Evolutionary conservation across 805 yeast genomes (phyloP).

Genomic region (Starmerella etchellsii): DNA sequence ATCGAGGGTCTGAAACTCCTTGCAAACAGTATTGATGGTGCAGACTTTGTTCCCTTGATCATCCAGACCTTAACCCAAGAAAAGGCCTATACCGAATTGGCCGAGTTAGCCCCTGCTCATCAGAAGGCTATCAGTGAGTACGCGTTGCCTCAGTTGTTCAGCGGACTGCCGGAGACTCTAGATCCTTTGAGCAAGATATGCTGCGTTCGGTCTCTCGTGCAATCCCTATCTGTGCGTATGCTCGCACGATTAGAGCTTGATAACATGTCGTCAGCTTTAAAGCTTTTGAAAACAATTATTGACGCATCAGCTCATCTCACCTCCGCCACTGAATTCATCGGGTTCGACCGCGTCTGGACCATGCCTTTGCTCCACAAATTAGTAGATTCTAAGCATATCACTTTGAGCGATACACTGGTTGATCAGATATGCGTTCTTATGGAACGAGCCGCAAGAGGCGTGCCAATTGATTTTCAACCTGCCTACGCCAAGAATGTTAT

Average conservation of each 20-base stretch:
- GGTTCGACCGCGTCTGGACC: slow-evolving; percentile 8
- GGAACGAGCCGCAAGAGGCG: slow-evolving; percentile 20
- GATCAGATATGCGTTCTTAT: slow-evolving; percentile 19
- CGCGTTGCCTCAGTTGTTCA: slow-evolving; percentile 40
- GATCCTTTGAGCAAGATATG: slow-evolving; percentile 27
- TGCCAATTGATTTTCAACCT: slow-evolving; percentile 12
- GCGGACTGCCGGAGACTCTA: slow-evolving; percentile 39
- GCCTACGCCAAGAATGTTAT: slow-evolving; percentile 9
- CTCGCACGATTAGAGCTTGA: slow-evolving; percentile 22
- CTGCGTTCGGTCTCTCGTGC: slow-evolving; percentile 27
- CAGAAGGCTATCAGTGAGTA: slow-evolving; percentile 36
- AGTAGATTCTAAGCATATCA: neutral
- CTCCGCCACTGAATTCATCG: slow-evolving; percentile 15
- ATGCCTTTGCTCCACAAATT: slow-evolving; percentile 4
- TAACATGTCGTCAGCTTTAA: slow-evolving; percentile 16
- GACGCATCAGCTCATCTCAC: slow-evolving; percentile 17
- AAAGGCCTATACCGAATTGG: slow-evolving; percentile 45
- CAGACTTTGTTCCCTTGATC: slow-evolving; percentile 15
- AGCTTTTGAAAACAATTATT: slow-evolving; percentile 23
- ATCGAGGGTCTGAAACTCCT: slow-evolving; percentile 51
- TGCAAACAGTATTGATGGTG: slow-evolving; percentile 24
- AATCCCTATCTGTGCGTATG: slow-evolving; percentile 31
- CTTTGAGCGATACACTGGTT: slow-evolving; percentile 1
- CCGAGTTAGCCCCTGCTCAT: slow-evolving; percentile 32
- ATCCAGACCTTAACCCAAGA: slow-evolving; percentile 23